Evolutionary conservation across 352 stramenopile species (phyloP), one percentile per base, ranked within the genome.

Genomic region (Globisporangium paddicum): DNA sequence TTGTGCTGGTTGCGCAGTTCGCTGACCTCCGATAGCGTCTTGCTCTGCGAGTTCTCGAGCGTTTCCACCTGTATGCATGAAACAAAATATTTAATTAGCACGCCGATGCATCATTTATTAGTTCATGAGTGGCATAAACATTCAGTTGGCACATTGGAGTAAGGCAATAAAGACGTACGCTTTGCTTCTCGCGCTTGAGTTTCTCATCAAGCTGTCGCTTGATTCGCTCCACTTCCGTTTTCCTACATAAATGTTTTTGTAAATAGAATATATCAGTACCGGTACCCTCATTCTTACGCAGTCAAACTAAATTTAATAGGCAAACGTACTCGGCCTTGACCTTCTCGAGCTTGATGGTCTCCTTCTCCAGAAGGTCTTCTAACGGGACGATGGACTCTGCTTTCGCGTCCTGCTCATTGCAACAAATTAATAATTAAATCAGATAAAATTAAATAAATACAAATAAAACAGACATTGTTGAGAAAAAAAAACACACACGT

Each of bases 1-100:
- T 87, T 75, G 66, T 93, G 86, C 34, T 90, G 83, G 40, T 87
- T 90, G 19, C 74, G 68, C 32, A 95, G 46, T 46, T 93, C 71
- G 5, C 73, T 75, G 14, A 95, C 66, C 60, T 93, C 82, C 2
- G 76, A 82, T 2, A 83, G 57, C 0, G 79, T 95, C 68, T 91
- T 83, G 21, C 61, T 77, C 47, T 93, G 80, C 7, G 77, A 71
- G 30, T 65, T 67, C 63, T 95, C 86, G 41, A 87, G 61, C 0
- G 62, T 58, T 11, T 93, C 83, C 34, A 92, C 77, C 86, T 95
- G 45, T 49, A 23, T 34, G 14, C 41, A 37, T 13, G 49, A 37
- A 8, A 45, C 18, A 25, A 13, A 37, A 45, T 5, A 5, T n/a
- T 16, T 40, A 16, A 40, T 7, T 32, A 32, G 6, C n/a, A n/a